Evolutionary conservation across 2,329 filamentous ascomycete species (phyloP), one percentile per base, ranked within the genome.

Genomic region (Myriosclerotinia curreyana): DNA sequence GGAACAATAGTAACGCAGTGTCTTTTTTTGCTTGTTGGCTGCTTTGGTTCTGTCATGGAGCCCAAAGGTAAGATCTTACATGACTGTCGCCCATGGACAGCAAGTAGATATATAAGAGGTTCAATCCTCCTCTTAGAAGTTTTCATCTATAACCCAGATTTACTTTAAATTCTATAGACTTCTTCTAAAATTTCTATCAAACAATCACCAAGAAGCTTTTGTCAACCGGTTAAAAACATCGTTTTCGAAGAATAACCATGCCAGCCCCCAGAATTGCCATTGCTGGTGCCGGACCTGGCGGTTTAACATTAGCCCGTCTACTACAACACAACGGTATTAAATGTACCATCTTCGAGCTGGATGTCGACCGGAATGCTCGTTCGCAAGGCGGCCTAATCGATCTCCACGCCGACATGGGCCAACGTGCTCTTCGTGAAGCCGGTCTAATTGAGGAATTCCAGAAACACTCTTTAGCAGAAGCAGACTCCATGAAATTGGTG

Each of bases 351-450:
- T 77, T 73, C 52, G 75, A 77, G 65, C 71, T 72, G 5, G 73
- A 76, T 22, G n/a, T 34, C 4, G 50, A 54, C 14, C 65, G 61
- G 36, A 44, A 52, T 34, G 56, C 55, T 44, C 67, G 67, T 14
- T 65, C 60, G 14, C 67, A 69, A 66, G 69, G 69, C 2, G 82
- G 81, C 1, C 82, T 81, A 34, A 73, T 84, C 6, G 82, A 82
- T 59, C 81, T 84, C 61, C 75, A 75, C 52, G 68, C 70, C 3
- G 55, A 71, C 28, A 65, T 67, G 0, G 75, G 75, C 0, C 75
- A 76, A 64, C 67, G 63, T 22, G 74, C 74, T 3, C 67, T 76
- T n/a, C 50, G 65, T 22, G 73, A 73, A 51, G 74, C 73, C 1
- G 74, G 73, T 1, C 68, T 76, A 1, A 63, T 74, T 5, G 67